Evolutionary conservation across 331 rosid species (phyloP), one percentile per base, ranked within the genome.

Genomic region (Saraca asoca): DNA sequence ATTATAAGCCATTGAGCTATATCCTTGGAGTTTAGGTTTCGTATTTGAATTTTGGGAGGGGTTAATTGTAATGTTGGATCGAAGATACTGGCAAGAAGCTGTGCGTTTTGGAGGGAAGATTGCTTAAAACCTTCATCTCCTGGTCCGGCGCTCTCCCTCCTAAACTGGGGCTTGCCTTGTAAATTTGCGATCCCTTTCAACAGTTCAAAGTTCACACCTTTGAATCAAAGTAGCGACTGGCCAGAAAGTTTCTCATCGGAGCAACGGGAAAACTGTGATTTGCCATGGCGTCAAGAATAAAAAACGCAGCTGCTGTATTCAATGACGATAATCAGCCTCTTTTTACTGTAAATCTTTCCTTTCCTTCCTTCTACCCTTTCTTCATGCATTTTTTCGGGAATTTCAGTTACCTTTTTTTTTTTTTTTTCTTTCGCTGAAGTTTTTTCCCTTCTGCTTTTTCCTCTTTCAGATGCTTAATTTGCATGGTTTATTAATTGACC

Each of bases 241-340:
- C 43, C 43, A 39, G 43, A 39, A 7, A 39, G 43, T 10, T 39
- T 39, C 41, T 7, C 0, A 39, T 24, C 31, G 31, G 31, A 24
- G 31, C 31, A 24, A 24, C 31, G 31, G 31, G 31, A 24, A 24
- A 24, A 3, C 31, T 24, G 31, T 24, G 31, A 24, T 24, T 24
- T 24, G 14, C 51, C 64, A 92, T 92, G 98, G 96, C 95, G 5
- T 87, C 95, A 1, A 79, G 88, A 58, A 68, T 93, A 15, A 83
- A 38, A 75, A 85, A 69, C 65, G 63, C 77, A 4, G 84, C 89
- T 48, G 17, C 86, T 7, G 41, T 73, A 9, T 76, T 86, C 63
- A 66, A 68, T 79, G 60, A 82, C 12, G 97, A 90, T 61, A 80
- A 80, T 73, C 90, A 84, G 71, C 70, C 90, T 55, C 78, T 93